Base-by-base conservation (phyloP, 257 asterid genomes). In the Gynochthodes officinalis region DNA sequence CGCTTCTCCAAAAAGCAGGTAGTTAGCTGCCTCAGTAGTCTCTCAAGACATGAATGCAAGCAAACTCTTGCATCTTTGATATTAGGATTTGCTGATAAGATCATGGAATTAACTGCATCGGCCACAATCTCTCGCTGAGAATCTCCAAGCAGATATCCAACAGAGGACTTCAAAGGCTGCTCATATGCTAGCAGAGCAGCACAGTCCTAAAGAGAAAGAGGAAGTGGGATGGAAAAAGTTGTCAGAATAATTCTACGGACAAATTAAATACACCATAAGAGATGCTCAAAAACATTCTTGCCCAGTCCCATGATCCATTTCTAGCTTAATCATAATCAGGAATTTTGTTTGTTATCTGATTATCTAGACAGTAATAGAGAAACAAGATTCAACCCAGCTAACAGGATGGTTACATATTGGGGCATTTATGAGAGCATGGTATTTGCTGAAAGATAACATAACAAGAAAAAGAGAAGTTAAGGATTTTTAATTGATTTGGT, bases 81-180 rank as follows among this genome's bases (percentile, higher is more conserved):
- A 9, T 79, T 80, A 0, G 95, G 96, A 46, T 91, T 89, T 14
- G 88, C 85, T 33, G 95, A 82, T 57, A 94, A 81, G 70, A 94
- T 74, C 81, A 71, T 74, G 27, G 98, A 89, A 37, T 91, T 94
- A 64, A 90, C 89, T 30, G 97, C 97, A 85, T 94, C 99, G 12
- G 99, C 99, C 81, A 90, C 90, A 61, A 90, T 87, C 73, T 90
- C 99, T 50, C 93, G 84, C 76, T 91, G 99, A 40, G 96, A 74
- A 35, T 90, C 91, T 64, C 76, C 84, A 57, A 91, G 91, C 69
- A 94, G 91, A 82, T 94, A 94, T 71, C 97, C 99, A 35, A 94
- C 93, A 8, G 89, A 81, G 43, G 92, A 87, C 70, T 80, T 81
- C 69, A 79, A 79, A 40, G 99, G 98, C 60, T 87, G 82, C 71